Percentiles rank a stretch among this genome's conserved stretches.
phyloP scores from a whole-genome alignment of 371 early-diverging fungal genomes.

The Phascolomyces articulosus region DNA sequence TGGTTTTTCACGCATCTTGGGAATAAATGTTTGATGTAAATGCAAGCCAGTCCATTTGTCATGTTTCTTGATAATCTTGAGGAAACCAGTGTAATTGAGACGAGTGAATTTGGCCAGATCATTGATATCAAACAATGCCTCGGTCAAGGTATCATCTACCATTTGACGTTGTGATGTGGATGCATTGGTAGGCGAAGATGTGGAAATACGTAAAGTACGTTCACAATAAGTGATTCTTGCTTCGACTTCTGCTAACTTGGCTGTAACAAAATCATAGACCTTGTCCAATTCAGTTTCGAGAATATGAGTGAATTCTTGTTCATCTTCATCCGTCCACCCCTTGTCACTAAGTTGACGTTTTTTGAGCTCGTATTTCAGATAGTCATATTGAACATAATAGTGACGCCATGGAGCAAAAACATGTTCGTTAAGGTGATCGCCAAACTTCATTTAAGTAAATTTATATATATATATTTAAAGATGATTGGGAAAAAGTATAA shows the following conservation, averaged over 20 bases:
- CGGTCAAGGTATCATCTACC: constrained; percentile 75
- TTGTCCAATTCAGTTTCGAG: constrained; percentile 88
- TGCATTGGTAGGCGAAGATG: constrained; percentile 19
- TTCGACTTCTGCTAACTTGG: constrained; percentile 85
- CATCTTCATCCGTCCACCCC: constrained; percentile 66
- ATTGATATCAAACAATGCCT: constrained; percentile 81
- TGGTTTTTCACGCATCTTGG: constrained; percentile 74
- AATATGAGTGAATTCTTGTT: constrained; percentile 79
- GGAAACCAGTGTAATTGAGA: constrained; percentile 90
- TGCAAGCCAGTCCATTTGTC: constrained; percentile 64
- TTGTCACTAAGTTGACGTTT: constrained; percentile 37
- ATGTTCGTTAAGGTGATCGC: constrained; percentile 66
- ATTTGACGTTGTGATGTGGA: constrained; percentile 53
- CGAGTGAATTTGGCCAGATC: constrained; percentile 89
- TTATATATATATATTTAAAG: too few species aligned
- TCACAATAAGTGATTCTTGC: constrained; percentile 76
- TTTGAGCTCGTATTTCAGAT: constrained; percentile 77
- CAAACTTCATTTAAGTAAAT: constrained; percentile 77
- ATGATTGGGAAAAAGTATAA: background rate
- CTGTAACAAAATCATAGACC: constrained; percentile 72
- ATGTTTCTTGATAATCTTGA: constrained; percentile 95
- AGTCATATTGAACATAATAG: constrained; percentile 82
- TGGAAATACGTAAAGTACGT: constrained; percentile 25
- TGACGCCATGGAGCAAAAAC: constrained; percentile 78
- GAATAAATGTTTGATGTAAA: constrained; percentile 64